A percentile compares a stretch with the other conserved stretches of the same genome.
These are phyloP conservation scores for Syzygium oleosum DNA, from an alignment of 345 rosid genomes.

Conservation along the genomic window DNA sequence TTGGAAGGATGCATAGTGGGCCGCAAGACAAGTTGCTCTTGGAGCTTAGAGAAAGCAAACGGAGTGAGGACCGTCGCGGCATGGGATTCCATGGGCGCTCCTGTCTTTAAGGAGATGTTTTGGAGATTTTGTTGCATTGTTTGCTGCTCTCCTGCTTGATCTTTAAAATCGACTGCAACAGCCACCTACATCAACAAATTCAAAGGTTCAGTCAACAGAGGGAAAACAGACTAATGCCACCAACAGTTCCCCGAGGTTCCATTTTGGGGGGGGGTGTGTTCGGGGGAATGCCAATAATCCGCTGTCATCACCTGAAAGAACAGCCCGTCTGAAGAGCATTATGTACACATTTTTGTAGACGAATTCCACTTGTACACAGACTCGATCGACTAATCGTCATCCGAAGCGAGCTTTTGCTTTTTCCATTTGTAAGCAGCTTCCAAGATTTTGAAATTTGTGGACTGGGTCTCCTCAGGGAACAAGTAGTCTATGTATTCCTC, in stretches of 20 bases:
- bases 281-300: neutral
- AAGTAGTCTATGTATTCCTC: slow-evolving; percentile 73
- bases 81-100: slow-evolving; percentile 95
- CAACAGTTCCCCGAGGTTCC: neutral
- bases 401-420: slow-evolving; percentile 46
- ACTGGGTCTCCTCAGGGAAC: slow-evolving; percentile 79
- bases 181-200: too few species aligned
- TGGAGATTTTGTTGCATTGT: slow-evolving; percentile 95
- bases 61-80: slow-evolving; percentile 86
- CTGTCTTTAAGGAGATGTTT: slow-evolving; percentile 77
- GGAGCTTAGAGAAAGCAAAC: slow-evolving; percentile 92
- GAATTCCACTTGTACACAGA: neutral
- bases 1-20: slow-evolving; percentile 90
- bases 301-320: neutral
- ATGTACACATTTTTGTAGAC: neutral
- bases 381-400: slow-evolving; percentile 19
- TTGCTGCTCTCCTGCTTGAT: slow-evolving; percentile 94
- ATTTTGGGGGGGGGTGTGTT: neutral
- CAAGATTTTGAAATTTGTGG: slow-evolving; percentile 63
- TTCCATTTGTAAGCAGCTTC: slow-evolving; percentile 87
- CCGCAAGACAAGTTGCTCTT: slow-evolving; percentile 93
- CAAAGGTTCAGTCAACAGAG: too few species aligned
- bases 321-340: neutral
- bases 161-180: slow-evolving; percentile 39
- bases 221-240: too few species aligned